Evolutionary conservation across 257 asterid species (phyloP).

Genomic region (Solanum pennellii): DNA sequence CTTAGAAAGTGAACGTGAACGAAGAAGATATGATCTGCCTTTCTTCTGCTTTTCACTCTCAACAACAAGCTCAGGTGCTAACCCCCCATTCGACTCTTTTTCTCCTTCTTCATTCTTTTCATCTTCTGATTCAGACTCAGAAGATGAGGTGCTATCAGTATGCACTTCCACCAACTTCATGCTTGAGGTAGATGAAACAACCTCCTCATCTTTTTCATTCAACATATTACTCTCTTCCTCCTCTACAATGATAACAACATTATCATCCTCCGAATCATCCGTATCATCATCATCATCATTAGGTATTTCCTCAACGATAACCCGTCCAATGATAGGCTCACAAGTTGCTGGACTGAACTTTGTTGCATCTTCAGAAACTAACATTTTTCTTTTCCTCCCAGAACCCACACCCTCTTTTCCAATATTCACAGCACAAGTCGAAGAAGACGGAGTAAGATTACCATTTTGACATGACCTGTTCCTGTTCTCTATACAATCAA

Average conservation of each 20-base stretch:
- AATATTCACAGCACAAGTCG: neutral
- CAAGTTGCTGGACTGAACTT: no score
- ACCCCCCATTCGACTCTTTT: neutral
- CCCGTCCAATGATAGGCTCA: no score
- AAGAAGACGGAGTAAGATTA: neutral
- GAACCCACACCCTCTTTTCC: neutral
- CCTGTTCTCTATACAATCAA: neutral
- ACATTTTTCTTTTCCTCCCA: neutral
- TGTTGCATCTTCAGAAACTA: neutral
- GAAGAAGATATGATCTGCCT: neutral
- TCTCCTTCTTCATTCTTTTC: neutral
- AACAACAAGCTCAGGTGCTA: neutral
- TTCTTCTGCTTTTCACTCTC: neutral
- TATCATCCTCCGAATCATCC: neutral
- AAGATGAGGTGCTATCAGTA: neutral
- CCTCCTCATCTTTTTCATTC: neutral
- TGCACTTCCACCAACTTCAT: neutral
- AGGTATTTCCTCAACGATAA: no score
- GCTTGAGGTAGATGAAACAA: neutral
- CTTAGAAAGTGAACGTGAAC: neutral
- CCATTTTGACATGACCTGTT: neutral
- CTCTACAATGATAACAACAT: neutral
- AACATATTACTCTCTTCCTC: neutral
- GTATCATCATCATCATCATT: neutral
- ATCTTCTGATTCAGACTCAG: neutral